phyloP scores from a whole-genome alignment of 495 filamentous ascomycete genomes.

The Aspergillus funiculosus region DNA sequence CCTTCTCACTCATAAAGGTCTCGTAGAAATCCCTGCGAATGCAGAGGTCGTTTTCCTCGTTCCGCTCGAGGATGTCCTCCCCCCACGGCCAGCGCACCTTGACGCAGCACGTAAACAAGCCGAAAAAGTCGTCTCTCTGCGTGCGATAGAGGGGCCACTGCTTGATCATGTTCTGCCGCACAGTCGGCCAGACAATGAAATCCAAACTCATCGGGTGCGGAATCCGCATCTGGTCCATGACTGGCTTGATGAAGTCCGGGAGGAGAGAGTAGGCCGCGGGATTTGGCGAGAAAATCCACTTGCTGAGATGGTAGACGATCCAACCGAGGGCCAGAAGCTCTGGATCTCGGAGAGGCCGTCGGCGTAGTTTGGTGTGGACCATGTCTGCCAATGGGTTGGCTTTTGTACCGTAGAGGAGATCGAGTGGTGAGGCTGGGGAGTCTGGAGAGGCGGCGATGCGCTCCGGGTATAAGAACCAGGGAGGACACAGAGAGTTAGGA shows the following conservation, averaged over 20 bases:
- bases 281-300: constrained; percentile 24
- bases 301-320: constrained; percentile 19
- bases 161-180: constrained; percentile 24
- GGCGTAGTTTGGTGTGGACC: constrained; percentile 18
- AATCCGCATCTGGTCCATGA: constrained; percentile 19
- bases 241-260: constrained; percentile 16
- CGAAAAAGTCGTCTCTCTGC: constrained; percentile 20
- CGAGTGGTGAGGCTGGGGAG: constrained; percentile 22
- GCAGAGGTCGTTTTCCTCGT: constrained; percentile 20
- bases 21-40: constrained; percentile 21
- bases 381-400: constrained; percentile 25
- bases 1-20: constrained; percentile 21
- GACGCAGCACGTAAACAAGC: constrained; percentile 24
- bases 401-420: constrained; percentile 26
- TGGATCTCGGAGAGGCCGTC: constrained; percentile 25
- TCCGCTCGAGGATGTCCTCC: constrained; percentile 22
- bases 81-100: constrained; percentile 32
- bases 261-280: constrained; percentile 18
- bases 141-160: constrained; percentile 20
- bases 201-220: constrained; percentile 21
- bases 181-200: constrained; percentile 19
- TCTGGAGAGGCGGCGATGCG: constrained; percentile 20
- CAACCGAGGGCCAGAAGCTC: constrained; percentile 24
- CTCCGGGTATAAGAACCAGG: constrained; percentile 19
- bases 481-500: constrained; percentile 3